These are phyloP conservation scores for Crithidia sp. DNA, from an alignment of 208 protist genomes.

Conservation along the genomic window DNA sequence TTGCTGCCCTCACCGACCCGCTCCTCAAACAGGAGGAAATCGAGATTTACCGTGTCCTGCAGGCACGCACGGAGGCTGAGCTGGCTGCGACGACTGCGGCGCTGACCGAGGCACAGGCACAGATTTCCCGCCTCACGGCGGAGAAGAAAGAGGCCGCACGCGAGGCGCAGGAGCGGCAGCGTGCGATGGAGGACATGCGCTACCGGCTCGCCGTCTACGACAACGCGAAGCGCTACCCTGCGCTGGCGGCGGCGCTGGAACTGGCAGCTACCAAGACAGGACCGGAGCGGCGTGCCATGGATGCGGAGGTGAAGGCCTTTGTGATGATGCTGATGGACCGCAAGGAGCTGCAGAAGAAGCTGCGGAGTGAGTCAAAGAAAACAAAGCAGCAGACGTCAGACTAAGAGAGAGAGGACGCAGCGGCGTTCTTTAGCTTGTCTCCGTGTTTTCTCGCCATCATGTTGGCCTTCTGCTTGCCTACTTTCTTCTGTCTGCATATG, in stretches of 20 bases:
- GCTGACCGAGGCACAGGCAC: conserved; percentile 22
- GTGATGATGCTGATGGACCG: conserved; percentile 61
- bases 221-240: conserved; percentile 60
- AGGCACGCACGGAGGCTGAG: conserved; percentile 37
- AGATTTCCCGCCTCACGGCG: conserved; percentile 22
- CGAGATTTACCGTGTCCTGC: conserved; percentile 55
- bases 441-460: too few species aligned
- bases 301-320: conserved; percentile 53
- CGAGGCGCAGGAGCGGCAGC: conserved; percentile 42
- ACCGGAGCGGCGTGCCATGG: conserved; percentile 53
- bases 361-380: conserved; percentile 44
- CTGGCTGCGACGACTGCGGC: conserved; percentile 27
- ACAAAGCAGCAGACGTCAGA: conserved; percentile 4
- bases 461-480: too few species aligned
- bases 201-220: conserved; percentile 74
- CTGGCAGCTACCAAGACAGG: conserved; percentile 54
- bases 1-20: conserved; percentile 57
- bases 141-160: conserved; percentile 27
- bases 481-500: too few species aligned
- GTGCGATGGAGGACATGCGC: conserved; percentile 66
- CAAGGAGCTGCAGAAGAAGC: conserved; percentile 70
- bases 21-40: conserved; percentile 75
- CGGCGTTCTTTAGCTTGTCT: too few species aligned
- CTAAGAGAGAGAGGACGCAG: too few species aligned
- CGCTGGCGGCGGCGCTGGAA: conserved; percentile 52